These are phyloP conservation scores for Yamadazyma trypodendri DNA, from an alignment of 1,139 yeast species.

Conservation along the genomic window DNA sequence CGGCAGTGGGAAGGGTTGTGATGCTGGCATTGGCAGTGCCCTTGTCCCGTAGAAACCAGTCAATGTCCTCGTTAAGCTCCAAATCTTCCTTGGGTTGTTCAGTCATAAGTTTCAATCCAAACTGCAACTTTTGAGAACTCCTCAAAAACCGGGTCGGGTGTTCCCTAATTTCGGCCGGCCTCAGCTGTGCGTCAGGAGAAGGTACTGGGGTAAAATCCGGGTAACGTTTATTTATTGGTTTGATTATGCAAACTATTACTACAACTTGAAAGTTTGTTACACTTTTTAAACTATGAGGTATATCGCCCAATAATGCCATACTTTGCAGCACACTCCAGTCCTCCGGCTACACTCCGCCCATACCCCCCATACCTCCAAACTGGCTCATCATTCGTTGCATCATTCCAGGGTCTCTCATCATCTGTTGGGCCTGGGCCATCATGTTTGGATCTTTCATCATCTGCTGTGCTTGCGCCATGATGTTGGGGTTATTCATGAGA, in stretches of 20 bases:
- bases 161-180: background rate
- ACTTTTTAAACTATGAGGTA: no score
- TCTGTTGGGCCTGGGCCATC: conserved; percentile 60
- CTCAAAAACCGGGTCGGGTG: conserved; percentile 1
- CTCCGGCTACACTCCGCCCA: conserved; percentile 4
- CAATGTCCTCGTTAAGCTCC: conserved; percentile 30
- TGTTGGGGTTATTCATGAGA: conserved; percentile 48
- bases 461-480: conserved; percentile 50
- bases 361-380: conserved; percentile 26
- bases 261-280: no score
- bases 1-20: no score
- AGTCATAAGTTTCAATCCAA: conserved; percentile 25
- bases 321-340: no score
- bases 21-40: background rate
- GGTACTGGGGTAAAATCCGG: background rate
- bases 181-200: background rate
- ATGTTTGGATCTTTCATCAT: conserved; percentile 73
- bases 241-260: no score
- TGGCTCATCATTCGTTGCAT: conserved; percentile 80
- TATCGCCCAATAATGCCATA: no score
- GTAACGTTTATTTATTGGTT: no score
- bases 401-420: conserved; percentile 56
- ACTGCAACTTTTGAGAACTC: background rate
- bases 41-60: conserved; percentile 49
- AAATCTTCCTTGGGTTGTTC: conserved; percentile 27